phyloP scores from a whole-genome alignment of 768 basidiomycete genomes.

The Termitomyces eurrhizus region DNA sequence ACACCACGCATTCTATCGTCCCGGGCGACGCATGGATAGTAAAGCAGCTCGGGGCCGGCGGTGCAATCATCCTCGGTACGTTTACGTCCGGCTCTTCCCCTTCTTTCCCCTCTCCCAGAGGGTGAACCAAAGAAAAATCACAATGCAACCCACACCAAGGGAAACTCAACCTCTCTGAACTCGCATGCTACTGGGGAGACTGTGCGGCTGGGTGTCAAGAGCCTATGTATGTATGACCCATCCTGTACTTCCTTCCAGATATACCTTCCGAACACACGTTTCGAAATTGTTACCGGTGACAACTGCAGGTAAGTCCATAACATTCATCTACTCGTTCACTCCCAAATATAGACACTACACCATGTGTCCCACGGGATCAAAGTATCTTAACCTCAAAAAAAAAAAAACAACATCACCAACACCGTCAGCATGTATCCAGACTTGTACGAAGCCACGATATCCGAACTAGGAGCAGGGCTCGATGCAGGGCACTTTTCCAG shows the following conservation, averaged over 20 bases:
- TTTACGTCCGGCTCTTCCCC: background rate
- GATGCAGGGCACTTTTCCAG: slow-evolving; percentile 49
- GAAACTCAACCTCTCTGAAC: slow-evolving; percentile 55
- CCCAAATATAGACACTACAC: background rate
- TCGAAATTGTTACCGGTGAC: too few species aligned
- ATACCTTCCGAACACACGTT: too few species aligned
- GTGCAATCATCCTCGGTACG: slow-evolving; percentile 42
- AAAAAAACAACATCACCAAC: background rate
- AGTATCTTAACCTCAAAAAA: background rate
- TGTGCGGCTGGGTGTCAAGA: slow-evolving; percentile 37
- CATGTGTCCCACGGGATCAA: background rate
- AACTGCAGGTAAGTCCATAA: too few species aligned
- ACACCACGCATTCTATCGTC: slow-evolving; percentile 26
- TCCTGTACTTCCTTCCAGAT: too few species aligned
- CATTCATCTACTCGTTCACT: too few species aligned
- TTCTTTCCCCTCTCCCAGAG: background rate
- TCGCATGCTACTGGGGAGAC: slow-evolving; percentile 44
- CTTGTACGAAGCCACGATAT: slow-evolving; percentile 56
- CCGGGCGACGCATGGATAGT: slow-evolving; percentile 44
- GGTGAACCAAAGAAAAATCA: too few species aligned
- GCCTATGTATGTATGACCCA: too few species aligned
- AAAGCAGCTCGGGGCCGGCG: slow-evolving; percentile 36
- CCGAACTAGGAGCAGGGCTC: slow-evolving; percentile 51
- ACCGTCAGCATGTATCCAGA: slow-evolving; percentile 35
- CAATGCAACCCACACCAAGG: slow-evolving; percentile 23